Base-by-base conservation (phyloP, 768 basidiomycete genomes). In the Russula dissimulans region DNA sequence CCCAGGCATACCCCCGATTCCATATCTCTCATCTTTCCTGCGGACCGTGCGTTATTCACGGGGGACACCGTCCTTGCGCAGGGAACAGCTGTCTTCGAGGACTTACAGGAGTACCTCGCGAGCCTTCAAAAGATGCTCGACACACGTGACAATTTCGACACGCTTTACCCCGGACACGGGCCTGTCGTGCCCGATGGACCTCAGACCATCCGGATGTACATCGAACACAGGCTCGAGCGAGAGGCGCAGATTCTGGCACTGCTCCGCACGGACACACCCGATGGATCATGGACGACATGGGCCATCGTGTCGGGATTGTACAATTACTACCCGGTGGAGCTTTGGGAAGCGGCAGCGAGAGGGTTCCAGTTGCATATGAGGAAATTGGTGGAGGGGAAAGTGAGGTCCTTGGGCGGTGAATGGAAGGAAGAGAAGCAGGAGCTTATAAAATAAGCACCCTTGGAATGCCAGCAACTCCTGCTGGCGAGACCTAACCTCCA, bases 1-100 rank as follows among this genome's bases (percentile, higher is more conserved):
- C 95, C 95, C 0, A 95, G 95, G 0, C 95, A 97, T 66, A 97
- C 95, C 0, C 67, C 74, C 48, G 95, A 97, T 71, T 94, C 91
- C 3, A 80, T 97, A 68, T 85, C 79, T 51, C 75, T 97, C 42
- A 75, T 85, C 57, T 75, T 93, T 53, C 76, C 81, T 0, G 79
- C 80, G 47, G 91, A 95, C 67, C 74, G 75, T 29, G 85, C 84
- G 0, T 78, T 97, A 15, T 94, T 95, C 75, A 95, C 92, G 0
- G 91, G 88, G 0, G 95, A 98, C 73, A 91, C 86, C 5, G 82
- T 97, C 7, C 81, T 98, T 34, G 95, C 95, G 0, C 84, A 93
- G 63, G 93, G 94, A 8, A 91, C 92, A 0, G 79, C 94, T 3
- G 84, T 95, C 5, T 97, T 97, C 69, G 87, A 89, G 65, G 88